Evolutionary conservation across 257 asterid genomes (phyloP).

Genomic region (Solanum boliviense): DNA sequence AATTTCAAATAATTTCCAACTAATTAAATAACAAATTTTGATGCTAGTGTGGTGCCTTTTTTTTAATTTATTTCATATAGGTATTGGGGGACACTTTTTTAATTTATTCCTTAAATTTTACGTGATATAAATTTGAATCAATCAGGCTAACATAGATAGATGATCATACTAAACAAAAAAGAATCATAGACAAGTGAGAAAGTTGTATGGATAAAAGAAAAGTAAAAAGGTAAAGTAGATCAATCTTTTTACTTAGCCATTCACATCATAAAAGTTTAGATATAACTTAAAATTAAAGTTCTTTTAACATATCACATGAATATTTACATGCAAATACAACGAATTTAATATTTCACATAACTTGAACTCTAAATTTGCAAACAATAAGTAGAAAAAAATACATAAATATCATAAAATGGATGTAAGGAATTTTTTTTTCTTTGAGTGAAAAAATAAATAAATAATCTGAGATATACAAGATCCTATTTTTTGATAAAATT

Average conservation of each 20-base stretch:
- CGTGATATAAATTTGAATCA: background rate
- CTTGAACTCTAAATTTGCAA: background rate
- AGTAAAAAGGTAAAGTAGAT: background rate
- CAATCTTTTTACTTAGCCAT: background rate
- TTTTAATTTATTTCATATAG: background rate
- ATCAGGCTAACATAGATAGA: background rate
- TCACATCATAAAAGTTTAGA: background rate
- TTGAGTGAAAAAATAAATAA: slow-evolving; percentile 14
- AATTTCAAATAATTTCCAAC: too few relatives aligned
- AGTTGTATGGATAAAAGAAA: background rate
- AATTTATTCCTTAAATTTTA: background rate
- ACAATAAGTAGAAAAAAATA: background rate
- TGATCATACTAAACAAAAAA: background rate
- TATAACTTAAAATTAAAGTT: background rate
- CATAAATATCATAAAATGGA: background rate
- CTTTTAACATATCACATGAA: background rate
- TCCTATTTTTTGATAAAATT: slow-evolving; percentile 6
- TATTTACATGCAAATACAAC: slow-evolving; percentile 17
- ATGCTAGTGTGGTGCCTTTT: background rate
- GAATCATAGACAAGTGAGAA: background rate
- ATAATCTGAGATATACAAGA: slow-evolving; percentile 2
- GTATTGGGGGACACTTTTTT: background rate
- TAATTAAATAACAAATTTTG: background rate
- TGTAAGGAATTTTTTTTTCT: background rate
- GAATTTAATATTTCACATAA: slow-evolving; percentile 9